Base-by-base conservation (phyloP, 345 rosid species). In the Boechera stricta region DNA sequence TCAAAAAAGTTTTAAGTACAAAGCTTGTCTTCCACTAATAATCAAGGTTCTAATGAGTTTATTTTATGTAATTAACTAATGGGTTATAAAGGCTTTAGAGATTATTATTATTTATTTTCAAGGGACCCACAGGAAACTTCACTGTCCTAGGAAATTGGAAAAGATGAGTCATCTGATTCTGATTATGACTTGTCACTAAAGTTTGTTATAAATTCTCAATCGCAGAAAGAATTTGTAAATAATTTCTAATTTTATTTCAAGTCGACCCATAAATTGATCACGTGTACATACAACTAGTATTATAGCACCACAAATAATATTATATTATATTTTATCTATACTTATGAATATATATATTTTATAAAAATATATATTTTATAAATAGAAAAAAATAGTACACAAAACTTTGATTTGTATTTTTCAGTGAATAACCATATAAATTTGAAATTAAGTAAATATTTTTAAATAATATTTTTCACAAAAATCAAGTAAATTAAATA, bases 1-100 rank as follows among this genome's bases (percentile, higher is more conserved):
- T 28, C 59, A 7, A n/a, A 42, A 41, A 52, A 26, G 11, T 51
- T 28, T 51, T 29, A 51, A 36, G 51, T 67, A 31, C 31, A 8
- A 35, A 44, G 38, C 52, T 16, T 71, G 71, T 45, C 76, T 77
- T 77, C 72, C 76, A 64, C 76, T 36, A 21, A 38, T 77, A 49
- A 68, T 68, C 33, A n/a, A 58, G 44, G 6, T 39, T 28, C 10
- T 59, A 58, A 69, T 5, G 24, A 42, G 31, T 35, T 58, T 38
- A n/a, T 26, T 31, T 36, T 12, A 28, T 53, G 53, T 56, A 45
- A 47, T 47, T 56, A 47, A 69, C 6, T 45, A 69, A n/a, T 15
- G 47, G 47, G 28, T 54, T 41, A 65, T 29, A 12, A 70, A 44
- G 33, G 60, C 24, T 57, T 71, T 11, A 64, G 29, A 29, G 28